Percentiles rank a stretch among this genome's conserved stretches.
These are phyloP conservation scores for Tolypocladium ovalisporum DNA, from an alignment of 2,329 filamentous ascomycete genomes.

Conservation along the genomic window DNA sequence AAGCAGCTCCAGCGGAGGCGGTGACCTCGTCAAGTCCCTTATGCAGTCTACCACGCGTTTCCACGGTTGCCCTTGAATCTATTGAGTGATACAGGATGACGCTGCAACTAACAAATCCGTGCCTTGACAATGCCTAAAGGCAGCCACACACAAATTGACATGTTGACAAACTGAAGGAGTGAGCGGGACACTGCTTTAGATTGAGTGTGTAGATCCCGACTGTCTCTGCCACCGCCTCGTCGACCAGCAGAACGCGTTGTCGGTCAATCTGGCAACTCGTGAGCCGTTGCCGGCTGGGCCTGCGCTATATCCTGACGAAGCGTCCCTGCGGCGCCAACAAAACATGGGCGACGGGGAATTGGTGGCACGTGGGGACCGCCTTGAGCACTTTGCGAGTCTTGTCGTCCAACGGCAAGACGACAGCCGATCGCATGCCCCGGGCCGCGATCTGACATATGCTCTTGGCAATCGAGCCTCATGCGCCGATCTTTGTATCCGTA, in stretches of 20 bases:
- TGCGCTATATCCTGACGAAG: no score
- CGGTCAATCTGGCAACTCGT: background rate
- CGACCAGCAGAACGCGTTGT: background rate
- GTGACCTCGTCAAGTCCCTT: no score
- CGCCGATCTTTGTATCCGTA: no score
- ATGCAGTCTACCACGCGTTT: background rate
- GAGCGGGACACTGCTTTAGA: background rate
- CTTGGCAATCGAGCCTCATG: background rate
- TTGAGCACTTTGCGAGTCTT: background rate
- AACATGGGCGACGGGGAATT: no score
- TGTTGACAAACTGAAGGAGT: background rate
- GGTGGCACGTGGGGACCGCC: background rate
- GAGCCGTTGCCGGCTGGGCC: background rate
- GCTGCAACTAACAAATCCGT: background rate
- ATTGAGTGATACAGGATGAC: no score
- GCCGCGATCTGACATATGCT: background rate
- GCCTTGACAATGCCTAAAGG: background rate
- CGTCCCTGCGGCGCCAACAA: no score
- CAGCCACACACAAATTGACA: background rate
- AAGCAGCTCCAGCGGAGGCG: background rate
- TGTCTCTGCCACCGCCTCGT: background rate
- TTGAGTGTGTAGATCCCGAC: background rate
- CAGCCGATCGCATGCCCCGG: background rate
- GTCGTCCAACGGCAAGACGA: background rate
- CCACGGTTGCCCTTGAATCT: background rate